Base-by-base conservation (phyloP, 2,329 filamentous ascomycete genomes). In the Epichloe gansuensis region DNA sequence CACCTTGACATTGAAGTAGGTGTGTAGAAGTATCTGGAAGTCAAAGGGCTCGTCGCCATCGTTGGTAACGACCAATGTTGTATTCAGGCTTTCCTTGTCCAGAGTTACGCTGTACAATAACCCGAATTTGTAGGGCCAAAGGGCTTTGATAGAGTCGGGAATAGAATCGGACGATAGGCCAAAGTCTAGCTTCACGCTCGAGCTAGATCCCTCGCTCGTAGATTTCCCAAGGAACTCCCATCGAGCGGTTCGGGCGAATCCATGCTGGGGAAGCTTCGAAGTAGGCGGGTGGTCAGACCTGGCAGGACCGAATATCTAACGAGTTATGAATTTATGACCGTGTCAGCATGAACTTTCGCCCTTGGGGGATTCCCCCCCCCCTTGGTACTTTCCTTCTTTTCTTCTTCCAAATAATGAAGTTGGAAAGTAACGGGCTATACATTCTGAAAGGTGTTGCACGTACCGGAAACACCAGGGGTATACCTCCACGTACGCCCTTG, bases 211-310 rank as follows among this genome's bases (percentile, higher is more conserved):
- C 65, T 73, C 71, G 58, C 70, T 72, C 50, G 72, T 71, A 43
- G 84, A 88, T 71, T 91, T 94, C 64, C 90, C 90, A 49, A 98
- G 77, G 66, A 93, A 95, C 68, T 97, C 90, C 93, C 93, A 98
- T 56, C 80, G 80, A 45, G 84, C 87, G 63, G 80, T 90, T 60
- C 93, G 88, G 40, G 91, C 93, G 69, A 98, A 95, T 59, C 93
- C 93, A 72, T 97, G 93, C 71, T 96, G 90, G 3, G 90, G 84
- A 27, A 98, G 84, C 58, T 80, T 73, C 49, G 81, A 80, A 31
- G 89, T 93, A n/a, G 85, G 77, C 58, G 85, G 81, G 67, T 90
- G 83, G 58, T 83, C 76, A 50, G 87, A 83, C 12, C 85, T 81
- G 41, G 84, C 85, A 36, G 85, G 85, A 34, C 93, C 93, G 65